Conservation (phyloP, 257 asterid genomes). For the Solanum piurae region DNA sequence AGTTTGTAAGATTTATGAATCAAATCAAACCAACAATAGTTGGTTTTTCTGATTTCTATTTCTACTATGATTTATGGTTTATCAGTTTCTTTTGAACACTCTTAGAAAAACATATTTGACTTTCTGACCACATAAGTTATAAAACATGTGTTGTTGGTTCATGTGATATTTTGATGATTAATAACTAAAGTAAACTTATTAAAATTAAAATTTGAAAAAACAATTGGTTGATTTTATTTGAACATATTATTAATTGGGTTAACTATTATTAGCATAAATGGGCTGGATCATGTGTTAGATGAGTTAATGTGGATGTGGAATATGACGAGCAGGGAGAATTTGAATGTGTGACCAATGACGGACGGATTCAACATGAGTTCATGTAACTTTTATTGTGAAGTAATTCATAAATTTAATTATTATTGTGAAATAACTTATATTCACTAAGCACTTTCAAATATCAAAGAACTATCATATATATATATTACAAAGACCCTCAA, state of each 20-base stretch:
- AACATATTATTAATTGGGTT: neutral
- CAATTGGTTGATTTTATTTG: neutral
- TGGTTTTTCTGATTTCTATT: neutral
- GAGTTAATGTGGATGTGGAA: neutral
- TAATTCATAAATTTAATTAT: too few species aligned
- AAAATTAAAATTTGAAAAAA: too few species aligned
- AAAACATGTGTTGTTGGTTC: neutral
- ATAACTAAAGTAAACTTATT: neutral
- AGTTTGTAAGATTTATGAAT: neutral
- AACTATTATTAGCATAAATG: neutral
- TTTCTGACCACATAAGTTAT: neutral
- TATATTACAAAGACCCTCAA: too few species aligned
- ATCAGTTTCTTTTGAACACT: neutral
- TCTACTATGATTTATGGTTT: neutral
- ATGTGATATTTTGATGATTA: neutral
- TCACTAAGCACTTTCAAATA: too few species aligned
- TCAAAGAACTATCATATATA: too few species aligned
- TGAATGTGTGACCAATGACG: neutral
- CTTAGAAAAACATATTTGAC: neutral
- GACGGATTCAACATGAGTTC: neutral
- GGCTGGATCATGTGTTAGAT: neutral
- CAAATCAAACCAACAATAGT: neutral
- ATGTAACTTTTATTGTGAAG: too few species aligned
- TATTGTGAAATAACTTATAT: neutral
- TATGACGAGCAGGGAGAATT: neutral